Percentiles rank a stretch among this genome's conserved stretches.
phyloP scores from a whole-genome alignment of 2,329 filamentous ascomycete species.

The Ophiocordyceps robertsii region DNA sequence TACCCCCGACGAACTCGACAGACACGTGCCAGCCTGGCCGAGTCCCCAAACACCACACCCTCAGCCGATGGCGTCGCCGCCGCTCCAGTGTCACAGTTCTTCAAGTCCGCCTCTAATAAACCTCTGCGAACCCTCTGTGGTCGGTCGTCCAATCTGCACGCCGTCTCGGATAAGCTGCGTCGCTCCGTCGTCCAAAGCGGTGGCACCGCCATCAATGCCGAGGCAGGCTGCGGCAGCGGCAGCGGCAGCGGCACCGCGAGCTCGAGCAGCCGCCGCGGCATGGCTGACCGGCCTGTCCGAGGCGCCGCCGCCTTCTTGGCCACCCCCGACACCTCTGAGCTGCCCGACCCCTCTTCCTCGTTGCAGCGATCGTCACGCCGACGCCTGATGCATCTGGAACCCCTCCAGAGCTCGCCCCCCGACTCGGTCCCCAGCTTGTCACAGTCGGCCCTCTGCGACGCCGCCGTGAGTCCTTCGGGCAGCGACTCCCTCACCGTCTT shows the following conservation, averaged over 20 bases:
- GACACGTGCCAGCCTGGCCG: conserved; percentile 14
- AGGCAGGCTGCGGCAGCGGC: not conserved
- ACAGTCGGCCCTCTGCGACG: conserved; percentile 25
- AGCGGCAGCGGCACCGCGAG: not conserved
- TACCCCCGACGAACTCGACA: conserved; percentile 16
- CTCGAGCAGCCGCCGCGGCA: conserved; percentile 8
- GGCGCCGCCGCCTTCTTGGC: conserved; percentile 26
- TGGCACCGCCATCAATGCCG: conserved; percentile 1
- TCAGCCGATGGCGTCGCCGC: not conserved
- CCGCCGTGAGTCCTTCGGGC: conserved; percentile 34
- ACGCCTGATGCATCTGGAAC: conserved; percentile 27
- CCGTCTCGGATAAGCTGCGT: conserved; percentile 20
- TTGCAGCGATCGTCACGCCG: conserved; percentile 23
- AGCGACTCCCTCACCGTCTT: conserved; percentile 48
- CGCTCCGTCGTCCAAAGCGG: conserved; percentile 17
- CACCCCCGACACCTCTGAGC: conserved; percentile 45
- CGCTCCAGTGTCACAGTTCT: not conserved
- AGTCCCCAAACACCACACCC: conserved; percentile 11
- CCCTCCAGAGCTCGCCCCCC: conserved; percentile 25
- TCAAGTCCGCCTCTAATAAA: not conserved
- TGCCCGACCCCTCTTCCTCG: conserved; percentile 10
- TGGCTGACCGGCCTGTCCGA: conserved; percentile 10
- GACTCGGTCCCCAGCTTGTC: conserved; percentile 27
- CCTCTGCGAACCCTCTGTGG: conserved; percentile 10
- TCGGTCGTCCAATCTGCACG: conserved; percentile 15